A percentile compares a stretch with the other conserved stretches of the same genome.
Conservation (phyloP, 192 early-diverging fungal species). For the Mortierella alpina region DNA sequence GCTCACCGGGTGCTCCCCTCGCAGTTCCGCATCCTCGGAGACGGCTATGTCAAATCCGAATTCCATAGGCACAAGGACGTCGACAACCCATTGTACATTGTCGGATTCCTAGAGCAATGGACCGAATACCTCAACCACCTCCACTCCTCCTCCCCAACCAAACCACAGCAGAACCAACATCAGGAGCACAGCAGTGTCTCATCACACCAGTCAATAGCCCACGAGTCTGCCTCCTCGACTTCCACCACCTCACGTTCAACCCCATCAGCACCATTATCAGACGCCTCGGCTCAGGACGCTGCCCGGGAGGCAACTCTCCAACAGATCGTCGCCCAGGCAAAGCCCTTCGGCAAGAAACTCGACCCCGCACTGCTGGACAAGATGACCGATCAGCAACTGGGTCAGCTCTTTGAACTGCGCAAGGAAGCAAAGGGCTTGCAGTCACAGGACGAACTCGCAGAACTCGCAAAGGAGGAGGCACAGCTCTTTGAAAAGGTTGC, state of each 20-base stretch:
- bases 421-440: conserved; percentile 57
- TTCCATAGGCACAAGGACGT: conserved; percentile 65
- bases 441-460: conserved; percentile 20
- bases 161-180: neutral
- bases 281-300: neutral
- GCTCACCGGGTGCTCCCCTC: conserved; percentile 59
- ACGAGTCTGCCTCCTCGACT: neutral
- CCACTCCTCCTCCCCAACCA: conserved; percentile 17
- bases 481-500: conserved; percentile 43
- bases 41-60: conserved; percentile 71
- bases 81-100: conserved; percentile 66
- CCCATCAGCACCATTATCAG: conserved; percentile 7
- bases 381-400: conserved; percentile 68
- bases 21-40: conserved; percentile 64
- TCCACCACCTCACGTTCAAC: conserved; percentile 26
- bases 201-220: neutral
- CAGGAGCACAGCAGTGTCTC: conserved; percentile 4
- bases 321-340: conserved; percentile 19
- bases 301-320: conserved; percentile 35
- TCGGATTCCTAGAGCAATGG: conserved; percentile 69
- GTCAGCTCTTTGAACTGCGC: conserved; percentile 66
- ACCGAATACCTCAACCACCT: conserved; percentile 57
- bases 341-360: conserved; percentile 54
- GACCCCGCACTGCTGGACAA: conserved; percentile 56
- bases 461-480: conserved; percentile 39